A percentile compares a stretch with the other conserved stretches of the same genome.
phyloP scores from a whole-genome alignment of 371 early-diverging fungal species.

The Syncephalastrum monosporum region DNA sequence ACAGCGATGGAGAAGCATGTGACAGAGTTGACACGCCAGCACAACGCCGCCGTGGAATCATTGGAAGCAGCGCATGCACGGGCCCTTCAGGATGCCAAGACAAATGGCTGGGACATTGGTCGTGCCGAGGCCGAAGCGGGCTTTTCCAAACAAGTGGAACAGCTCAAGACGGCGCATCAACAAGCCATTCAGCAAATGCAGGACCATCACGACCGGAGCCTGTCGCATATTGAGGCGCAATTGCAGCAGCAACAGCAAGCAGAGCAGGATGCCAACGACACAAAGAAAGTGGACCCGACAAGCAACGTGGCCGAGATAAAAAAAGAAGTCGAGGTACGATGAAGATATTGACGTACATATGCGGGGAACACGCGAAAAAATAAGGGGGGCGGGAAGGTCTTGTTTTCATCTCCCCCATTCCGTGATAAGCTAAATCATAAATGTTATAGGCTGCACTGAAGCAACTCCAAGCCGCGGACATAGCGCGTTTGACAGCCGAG shows the following conservation, averaged over 20 bases:
- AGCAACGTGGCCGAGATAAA: slow-evolving; percentile 27
- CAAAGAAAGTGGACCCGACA: slow-evolving; percentile 16
- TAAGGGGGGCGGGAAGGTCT: background rate
- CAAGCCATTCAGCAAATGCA: slow-evolving; percentile 34
- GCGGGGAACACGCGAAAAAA: too few species aligned
- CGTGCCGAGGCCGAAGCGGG: slow-evolving; percentile 30
- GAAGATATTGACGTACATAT: background rate
- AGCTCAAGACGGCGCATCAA: slow-evolving; percentile 23
- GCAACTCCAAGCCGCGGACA: slow-evolving; percentile 21
- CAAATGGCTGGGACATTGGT: background rate
- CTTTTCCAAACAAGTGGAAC: slow-evolving; percentile 27
- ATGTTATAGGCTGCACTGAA: slow-evolving; percentile 16
- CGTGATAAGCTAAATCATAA: background rate
- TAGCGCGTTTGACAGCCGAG: slow-evolving; percentile 10
- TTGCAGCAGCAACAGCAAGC: slow-evolving; percentile 18
- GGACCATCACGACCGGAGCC: slow-evolving; percentile 22
- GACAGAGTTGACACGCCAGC: slow-evolving; percentile 3
- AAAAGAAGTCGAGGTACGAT: slow-evolving; percentile 27
- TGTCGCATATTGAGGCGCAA: slow-evolving; percentile 27
- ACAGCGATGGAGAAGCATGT: slow-evolving; percentile 14
- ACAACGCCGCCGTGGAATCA: too few species aligned
- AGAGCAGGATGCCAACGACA: slow-evolving; percentile 2
- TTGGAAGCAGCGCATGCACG: slow-evolving; percentile 1
- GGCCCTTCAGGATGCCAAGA: background rate
- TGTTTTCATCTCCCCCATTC: background rate